Base-by-base conservation (phyloP, 1,284 basidiomycete genomes). In the Austroboletus niveus region DNA sequence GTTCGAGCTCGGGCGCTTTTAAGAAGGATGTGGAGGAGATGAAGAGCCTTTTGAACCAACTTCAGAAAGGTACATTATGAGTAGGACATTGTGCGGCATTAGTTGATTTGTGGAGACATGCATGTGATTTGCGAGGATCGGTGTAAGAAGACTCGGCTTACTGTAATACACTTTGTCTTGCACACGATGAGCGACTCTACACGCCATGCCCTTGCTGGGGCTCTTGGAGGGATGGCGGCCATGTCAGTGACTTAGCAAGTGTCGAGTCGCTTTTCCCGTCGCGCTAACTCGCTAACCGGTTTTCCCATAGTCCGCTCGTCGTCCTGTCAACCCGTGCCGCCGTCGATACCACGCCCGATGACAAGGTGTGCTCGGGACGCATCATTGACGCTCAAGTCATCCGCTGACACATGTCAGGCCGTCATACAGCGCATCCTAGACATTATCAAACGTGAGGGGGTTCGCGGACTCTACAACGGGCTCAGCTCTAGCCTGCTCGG, bases 241-340 rank as follows among this genome's bases (percentile, higher is more conserved):
- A 96, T 97, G 92, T 78, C 82, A 11, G 82, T 76, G 38, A 92
- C 89, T 52, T 92, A 92, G 92, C 89, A 64, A 72, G 87, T 74
- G 22, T 27, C 39, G 4, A 9, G 15, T 31, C 8, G 31, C 46
- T 29, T 22, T 47, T 44, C 22, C 11, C 14, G 2, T 34, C 7
- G 38, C 42, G 41, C 11, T 39, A 14, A 15, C 46, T 3, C 50
- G 15, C 35, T 49, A 50, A 52, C 54, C 59, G 55, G 66, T 47
- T 55, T 52, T 54, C 52, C 12, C 11, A 51, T 48, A 95, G 92
- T 67, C 96, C 96, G 8, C 79, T 99, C 32, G 87, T 98, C 57
- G 91, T 94, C 67, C 76, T 98, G 34, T 95, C 92, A 5, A 98
- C 94, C 1, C 84, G 95, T 45, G 93, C 94, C 2, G 95, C 95